A percentile compares a stretch with the other conserved stretches of the same genome.
Conservation (phyloP, 176 grass and related monocot genomes). For the Lolium multiflorum region DNA sequence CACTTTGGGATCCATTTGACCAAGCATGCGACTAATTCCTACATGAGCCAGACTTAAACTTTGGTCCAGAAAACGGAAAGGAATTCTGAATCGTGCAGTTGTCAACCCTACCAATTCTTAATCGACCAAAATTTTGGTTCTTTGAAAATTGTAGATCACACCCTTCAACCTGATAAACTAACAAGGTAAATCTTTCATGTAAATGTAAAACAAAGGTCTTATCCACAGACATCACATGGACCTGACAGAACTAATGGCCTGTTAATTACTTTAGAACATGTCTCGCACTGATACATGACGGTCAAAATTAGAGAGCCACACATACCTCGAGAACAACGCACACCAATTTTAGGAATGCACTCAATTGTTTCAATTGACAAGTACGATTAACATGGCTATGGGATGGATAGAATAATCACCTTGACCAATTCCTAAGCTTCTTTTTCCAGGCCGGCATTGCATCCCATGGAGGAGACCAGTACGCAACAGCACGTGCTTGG, state of each 20-base stretch:
- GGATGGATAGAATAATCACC: no score
- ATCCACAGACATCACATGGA: constrained; percentile 1
- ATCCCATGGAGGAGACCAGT: no score
- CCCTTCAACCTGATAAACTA: constrained; percentile 74
- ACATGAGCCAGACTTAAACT: constrained; percentile 33
- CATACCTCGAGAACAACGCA: no score
- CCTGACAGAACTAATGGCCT: not conserved
- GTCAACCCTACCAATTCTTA: constrained; percentile 74
- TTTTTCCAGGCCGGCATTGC: no score
- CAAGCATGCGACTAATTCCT: constrained; percentile 82
- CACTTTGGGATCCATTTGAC: constrained; percentile 93
- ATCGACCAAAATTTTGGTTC: constrained; percentile 81
- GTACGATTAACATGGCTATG: no score
- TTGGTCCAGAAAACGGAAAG: constrained; percentile 18
- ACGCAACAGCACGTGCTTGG: no score
- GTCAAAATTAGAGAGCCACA: no score
- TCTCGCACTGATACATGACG: no score
- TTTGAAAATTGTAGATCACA: constrained; percentile 81
- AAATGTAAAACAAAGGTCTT: constrained; percentile 23
- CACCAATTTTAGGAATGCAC: no score
- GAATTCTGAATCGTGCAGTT: not conserved
- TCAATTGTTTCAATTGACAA: no score
- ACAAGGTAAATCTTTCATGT: constrained; percentile 35
- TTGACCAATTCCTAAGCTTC: no score
- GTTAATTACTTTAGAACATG: no score